Percentiles rank a stretch among this genome's conserved stretches.
These are phyloP conservation scores for Fomitopsis pulvina DNA, from an alignment of 768 basidiomycete species.

Conservation along the genomic window DNA sequence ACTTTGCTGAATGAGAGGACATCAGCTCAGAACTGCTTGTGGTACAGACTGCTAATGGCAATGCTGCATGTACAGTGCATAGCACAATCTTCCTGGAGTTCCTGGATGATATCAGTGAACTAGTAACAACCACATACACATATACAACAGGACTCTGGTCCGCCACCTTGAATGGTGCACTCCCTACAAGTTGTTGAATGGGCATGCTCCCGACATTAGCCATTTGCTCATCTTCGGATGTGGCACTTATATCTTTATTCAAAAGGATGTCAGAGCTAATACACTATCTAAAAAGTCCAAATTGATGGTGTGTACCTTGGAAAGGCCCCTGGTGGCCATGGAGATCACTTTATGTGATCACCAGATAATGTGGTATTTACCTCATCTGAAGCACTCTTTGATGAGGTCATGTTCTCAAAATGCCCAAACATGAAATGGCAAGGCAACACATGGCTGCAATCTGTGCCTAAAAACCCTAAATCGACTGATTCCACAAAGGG, in stretches of 20 bases:
- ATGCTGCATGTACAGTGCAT: background rate
- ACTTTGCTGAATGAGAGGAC: background rate
- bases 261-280: slow-evolving; percentile 6
- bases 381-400: background rate
- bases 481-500: no score
- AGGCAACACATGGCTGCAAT: background rate
- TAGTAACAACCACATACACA: background rate
- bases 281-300: slow-evolving; percentile 8
- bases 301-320: slow-evolving; percentile 18
- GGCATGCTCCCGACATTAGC: slow-evolving; percentile 4
- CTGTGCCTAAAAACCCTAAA: background rate
- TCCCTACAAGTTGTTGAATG: slow-evolving; percentile 2
- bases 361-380: no score
- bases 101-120: background rate
- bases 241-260: slow-evolving; percentile 9
- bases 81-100: background rate
- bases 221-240: slow-evolving; percentile 23
- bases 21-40: background rate
- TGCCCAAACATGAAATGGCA: slow-evolving; percentile 1
- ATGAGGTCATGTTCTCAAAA: background rate
- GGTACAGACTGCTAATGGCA: background rate
- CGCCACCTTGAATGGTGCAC: slow-evolving; percentile 4
- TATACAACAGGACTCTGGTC: slow-evolving; percentile 5
- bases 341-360: slow-evolving; percentile 4
- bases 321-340: background rate